Evolutionary conservation across 352 stramenopile species (phyloP), one percentile per base, ranked within the genome.

Genomic region (Globisporangium solare): DNA sequence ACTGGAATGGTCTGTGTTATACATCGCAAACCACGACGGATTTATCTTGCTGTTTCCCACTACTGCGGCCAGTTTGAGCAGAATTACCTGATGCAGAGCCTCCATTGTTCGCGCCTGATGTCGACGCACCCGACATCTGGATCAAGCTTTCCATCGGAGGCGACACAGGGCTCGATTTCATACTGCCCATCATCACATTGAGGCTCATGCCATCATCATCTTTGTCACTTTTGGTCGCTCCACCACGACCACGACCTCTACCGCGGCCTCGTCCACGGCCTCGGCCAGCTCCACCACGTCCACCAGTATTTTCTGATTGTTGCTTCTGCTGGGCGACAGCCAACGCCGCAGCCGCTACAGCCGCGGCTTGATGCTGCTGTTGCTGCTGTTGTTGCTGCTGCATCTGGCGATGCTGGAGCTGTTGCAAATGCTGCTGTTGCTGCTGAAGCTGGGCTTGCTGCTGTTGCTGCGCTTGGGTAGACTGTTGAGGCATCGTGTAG

Each of bases 401-500:
- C 8, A 58, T 42, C 32, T 72, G 66, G 24, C 71, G 68, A 22
- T 73, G 62, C 32, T 83, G 62, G 8, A 56, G 60, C 35, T 71
- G 61, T 14, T 70, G 68, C 46, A 67, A 58, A 11, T 57, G 59
- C 14, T 62, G 54, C 4, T 69, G 66, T n/a, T 71, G 65, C 2
- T 67, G 63, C n/a, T 71, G 59, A 39, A 59, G 53, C 15, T 70
- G 57, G 13, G 57, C 65, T 43, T 66, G 57, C 22, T 67, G 57
- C 18, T 74, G 66, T 24, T 77, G 63, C 15, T 82, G 73, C 18
- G 63, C 56, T 60, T 83, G 73, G 3, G 54, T 51, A 15, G n/a
- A 58, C 43, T 73, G 68, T 21, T 80, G 76, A 2, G 66, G 50
- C 58, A 78, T 79, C 46, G 64, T 50, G 59, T 88, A 89, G 37